A percentile compares a stretch with the other conserved stretches of the same genome.
Conservation (phyloP, 23 red algal genomes). For the Agarophyton chilense region DNA sequence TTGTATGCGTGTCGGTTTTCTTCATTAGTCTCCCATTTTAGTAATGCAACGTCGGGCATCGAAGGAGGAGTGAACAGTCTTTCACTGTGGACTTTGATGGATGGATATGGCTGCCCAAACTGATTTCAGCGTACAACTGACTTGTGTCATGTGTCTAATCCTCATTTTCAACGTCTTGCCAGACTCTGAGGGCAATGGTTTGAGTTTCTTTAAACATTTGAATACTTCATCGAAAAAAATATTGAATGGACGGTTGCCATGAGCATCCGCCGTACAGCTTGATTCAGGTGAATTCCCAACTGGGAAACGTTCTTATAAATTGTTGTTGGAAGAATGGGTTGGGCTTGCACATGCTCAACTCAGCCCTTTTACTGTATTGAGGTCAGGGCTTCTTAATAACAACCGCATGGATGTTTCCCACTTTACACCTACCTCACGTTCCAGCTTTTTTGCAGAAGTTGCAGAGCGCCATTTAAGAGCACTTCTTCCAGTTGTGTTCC, state of each 20-base stretch:
- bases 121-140: too few relatives aligned
- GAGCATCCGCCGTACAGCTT: background rate
- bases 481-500: background rate
- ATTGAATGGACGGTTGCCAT: background rate
- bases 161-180: too few relatives aligned
- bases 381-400: background rate
- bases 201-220: background rate
- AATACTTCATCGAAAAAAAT: background rate
- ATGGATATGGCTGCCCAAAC: too few relatives aligned
- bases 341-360: background rate
- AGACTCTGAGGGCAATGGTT: too few relatives aligned
- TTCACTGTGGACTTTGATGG: too few relatives aligned
- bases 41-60: too few relatives aligned
- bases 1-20: too few relatives aligned
- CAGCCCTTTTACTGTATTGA: background rate
- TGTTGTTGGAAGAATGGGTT: background rate
- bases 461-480: background rate
- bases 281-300: background rate
- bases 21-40: too few relatives aligned
- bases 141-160: too few relatives aligned
- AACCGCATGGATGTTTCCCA: background rate
- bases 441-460: too few relatives aligned
- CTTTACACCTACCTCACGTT: too few relatives aligned
- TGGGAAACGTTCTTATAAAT: background rate
- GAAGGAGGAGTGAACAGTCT: too few relatives aligned